Conservation (phyloP, 2,329 filamentous ascomycete species). For the Penicillium paneum region DNA sequence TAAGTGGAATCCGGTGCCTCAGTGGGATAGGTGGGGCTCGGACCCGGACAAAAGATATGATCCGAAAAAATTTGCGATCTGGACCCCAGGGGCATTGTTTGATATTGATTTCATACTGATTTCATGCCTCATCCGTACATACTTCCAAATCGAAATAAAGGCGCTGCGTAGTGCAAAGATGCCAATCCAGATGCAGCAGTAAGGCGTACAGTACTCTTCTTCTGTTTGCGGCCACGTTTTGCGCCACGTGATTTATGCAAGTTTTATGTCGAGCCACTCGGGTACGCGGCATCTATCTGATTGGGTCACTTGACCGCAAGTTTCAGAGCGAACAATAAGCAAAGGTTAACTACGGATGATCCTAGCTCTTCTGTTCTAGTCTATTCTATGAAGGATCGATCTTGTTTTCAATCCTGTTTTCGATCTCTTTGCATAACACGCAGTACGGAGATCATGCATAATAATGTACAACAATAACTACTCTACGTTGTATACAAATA, state of each 20-base stretch:
- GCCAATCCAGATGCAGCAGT: neutral
- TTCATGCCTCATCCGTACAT: neutral
- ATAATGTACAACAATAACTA: neutral
- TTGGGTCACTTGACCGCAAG: conserved; percentile 1
- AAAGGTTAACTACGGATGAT: too few relatives aligned
- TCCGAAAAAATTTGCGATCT: neutral
- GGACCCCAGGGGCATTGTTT: neutral
- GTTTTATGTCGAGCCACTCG: conserved; percentile 16
- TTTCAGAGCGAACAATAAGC: neutral
- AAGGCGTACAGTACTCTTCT: neutral
- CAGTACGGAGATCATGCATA: too few relatives aligned
- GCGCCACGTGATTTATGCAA: conserved; percentile 10
- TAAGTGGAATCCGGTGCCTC: neutral
- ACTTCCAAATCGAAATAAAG: neutral
- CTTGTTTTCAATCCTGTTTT: too few relatives aligned
- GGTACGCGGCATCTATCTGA: conserved; percentile 20
- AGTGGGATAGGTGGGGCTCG: neutral
- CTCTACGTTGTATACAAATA: too few relatives aligned
- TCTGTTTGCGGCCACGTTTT: conserved; percentile 3
- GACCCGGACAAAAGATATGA: neutral
- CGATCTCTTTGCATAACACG: too few relatives aligned
- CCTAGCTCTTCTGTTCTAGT: neutral
- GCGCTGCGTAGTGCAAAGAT: neutral
- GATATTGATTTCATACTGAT: neutral
- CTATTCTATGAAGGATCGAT: too few relatives aligned